These are phyloP conservation scores for Globisporangium sylvaticum DNA, from an alignment of 352 stramenopile species.

Conservation along the genomic window DNA sequence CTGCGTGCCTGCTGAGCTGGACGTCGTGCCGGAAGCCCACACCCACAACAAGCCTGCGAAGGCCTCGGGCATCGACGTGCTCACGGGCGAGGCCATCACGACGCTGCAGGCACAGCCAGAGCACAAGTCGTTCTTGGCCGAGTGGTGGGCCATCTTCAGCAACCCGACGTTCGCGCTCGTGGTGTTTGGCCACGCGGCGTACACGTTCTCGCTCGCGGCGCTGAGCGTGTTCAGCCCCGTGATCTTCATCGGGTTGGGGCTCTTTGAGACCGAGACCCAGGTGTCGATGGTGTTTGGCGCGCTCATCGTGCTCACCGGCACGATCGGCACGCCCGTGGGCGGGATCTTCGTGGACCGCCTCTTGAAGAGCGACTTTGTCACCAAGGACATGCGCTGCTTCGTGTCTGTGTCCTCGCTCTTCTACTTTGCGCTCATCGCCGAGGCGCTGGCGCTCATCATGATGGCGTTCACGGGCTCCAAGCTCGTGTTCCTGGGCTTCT, in stretches of 20 bases:
- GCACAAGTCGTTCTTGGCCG: constrained; percentile 49
- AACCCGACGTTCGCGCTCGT: constrained; percentile 76
- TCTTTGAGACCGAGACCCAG: constrained; percentile 82
- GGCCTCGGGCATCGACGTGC: too few species aligned
- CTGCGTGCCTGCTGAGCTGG: constrained; percentile 52
- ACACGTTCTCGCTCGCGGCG: constrained; percentile 84
- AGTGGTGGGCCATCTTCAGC: constrained; percentile 68
- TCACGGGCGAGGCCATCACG: too few species aligned
- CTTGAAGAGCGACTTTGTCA: too few species aligned
- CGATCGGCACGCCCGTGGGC: too few species aligned
- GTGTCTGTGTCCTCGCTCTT: too few species aligned
- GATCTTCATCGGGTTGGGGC: constrained; percentile 87
- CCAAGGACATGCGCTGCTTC: too few species aligned
- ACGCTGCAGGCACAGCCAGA: too few species aligned
- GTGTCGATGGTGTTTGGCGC: constrained; percentile 87
- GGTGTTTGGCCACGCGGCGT: constrained; percentile 79
- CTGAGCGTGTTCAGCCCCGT: constrained; percentile 85
- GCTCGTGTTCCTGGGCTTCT: too few species aligned
- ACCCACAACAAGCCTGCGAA: constrained; percentile 15
- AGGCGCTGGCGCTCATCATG: too few species aligned
- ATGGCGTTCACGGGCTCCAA: too few species aligned
- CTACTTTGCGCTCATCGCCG: too few species aligned
- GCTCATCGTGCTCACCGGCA: constrained; percentile 74
- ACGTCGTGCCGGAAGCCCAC: constrained; percentile 39
- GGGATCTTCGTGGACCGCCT: too few species aligned